A percentile compares a stretch with the other conserved stretches of the same genome.
Conservation (phyloP, 306 rosid genomes). For the Ammopiptanthus mongolicus region DNA sequence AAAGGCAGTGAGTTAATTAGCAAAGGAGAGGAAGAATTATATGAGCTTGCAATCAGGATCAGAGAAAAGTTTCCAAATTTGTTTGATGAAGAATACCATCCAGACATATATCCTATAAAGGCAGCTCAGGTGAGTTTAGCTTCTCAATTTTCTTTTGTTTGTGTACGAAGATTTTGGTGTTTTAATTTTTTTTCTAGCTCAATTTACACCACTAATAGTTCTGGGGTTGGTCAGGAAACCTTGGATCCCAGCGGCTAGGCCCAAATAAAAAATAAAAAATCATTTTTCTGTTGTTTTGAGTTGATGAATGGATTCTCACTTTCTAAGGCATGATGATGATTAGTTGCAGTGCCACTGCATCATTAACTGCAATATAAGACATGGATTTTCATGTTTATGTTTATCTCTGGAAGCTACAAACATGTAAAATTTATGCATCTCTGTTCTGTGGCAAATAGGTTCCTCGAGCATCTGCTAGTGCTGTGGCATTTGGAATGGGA, state of each 20-base stretch:
- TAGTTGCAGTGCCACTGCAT: not conserved
- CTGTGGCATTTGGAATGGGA: constrained; percentile 97
- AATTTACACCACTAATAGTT: not conserved
- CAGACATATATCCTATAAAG: constrained; percentile 65
- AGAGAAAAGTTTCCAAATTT: constrained; percentile 61
- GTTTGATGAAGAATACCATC: constrained; percentile 80
- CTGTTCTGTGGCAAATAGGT: constrained; percentile 40
- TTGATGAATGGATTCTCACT: not conserved
- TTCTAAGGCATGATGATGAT: not conserved
- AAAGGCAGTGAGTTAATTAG: constrained; percentile 68
- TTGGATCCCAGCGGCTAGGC: not conserved
- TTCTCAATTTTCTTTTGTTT: not conserved
- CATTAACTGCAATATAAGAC: not conserved
- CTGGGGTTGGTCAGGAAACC: not conserved
- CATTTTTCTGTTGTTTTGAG: not conserved
- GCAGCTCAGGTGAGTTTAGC: constrained; percentile 65
- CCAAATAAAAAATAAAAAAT: not conserved
- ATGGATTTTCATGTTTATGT: not conserved
- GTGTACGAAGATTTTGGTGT: not conserved
- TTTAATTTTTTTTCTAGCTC: not conserved
- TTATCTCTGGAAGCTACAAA: not conserved
- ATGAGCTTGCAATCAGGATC: constrained; percentile 63
- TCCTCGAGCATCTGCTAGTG: constrained; percentile 94
- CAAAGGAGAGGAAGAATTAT: constrained; percentile 78
- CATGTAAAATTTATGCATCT: constrained; percentile 11